Evolutionary conservation across 306 rosid species (phyloP).

Genomic region (Lupinus albus): DNA sequence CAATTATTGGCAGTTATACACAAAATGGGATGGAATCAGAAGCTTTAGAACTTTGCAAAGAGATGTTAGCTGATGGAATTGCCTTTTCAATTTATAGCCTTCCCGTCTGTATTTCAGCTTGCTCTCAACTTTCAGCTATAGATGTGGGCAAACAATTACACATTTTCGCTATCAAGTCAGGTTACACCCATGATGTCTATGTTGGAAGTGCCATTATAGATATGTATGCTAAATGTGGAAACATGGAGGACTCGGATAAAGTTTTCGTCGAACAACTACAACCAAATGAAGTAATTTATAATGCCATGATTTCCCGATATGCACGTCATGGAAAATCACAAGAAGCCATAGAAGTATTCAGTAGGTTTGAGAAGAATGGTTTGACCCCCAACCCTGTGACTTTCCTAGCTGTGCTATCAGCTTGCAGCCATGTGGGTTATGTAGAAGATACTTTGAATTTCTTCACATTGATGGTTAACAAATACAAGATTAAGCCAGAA

Average conservation of each 20-base stretch:
- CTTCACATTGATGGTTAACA: constrained; percentile 45
- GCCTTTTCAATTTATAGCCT: constrained; percentile 57
- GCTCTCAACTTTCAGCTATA: constrained; percentile 50
- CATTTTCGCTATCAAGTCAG: constrained; percentile 45
- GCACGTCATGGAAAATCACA: constrained; percentile 59
- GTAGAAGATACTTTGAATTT: constrained; percentile 41
- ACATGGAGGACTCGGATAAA: constrained; percentile 47
- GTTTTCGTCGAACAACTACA: constrained; percentile 46
- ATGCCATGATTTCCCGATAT: constrained; percentile 55
- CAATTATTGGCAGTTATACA: constrained; percentile 52
- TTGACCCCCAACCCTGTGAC: constrained; percentile 48
- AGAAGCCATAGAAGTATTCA: constrained; percentile 46
- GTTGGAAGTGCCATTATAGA: constrained; percentile 56
- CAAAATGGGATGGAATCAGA: constrained; percentile 51
- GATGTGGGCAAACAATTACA: constrained; percentile 50
- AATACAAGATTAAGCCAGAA: constrained; percentile 51
- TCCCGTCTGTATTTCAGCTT: constrained; percentile 53
- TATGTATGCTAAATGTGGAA: constrained; percentile 62
- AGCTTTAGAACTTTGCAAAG: constrained; percentile 54
- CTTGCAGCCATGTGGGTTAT: constrained; percentile 53
- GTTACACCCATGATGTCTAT: constrained; percentile 51
- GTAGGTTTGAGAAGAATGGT: constrained; percentile 45
- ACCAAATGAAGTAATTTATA: constrained; percentile 52
- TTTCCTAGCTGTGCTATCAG: constrained; percentile 53
- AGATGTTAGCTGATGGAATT: constrained; percentile 53